Conservation (phyloP, 495 filamentous ascomycete genomes). For the Penicillium chermesinum region DNA sequence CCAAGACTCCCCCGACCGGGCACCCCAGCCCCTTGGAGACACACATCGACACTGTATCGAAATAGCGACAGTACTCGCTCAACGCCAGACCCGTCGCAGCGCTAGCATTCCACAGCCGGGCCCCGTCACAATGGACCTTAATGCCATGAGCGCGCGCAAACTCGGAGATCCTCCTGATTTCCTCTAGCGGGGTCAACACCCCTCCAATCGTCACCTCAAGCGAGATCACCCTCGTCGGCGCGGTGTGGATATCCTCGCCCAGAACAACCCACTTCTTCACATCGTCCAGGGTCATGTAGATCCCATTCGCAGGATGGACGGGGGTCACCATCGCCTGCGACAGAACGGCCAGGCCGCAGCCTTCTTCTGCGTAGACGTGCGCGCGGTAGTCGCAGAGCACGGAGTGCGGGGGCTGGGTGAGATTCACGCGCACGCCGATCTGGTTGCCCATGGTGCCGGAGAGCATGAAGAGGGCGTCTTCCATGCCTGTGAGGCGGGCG, state of each 20-base stretch:
- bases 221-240: slow-evolving; percentile 73
- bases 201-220: slow-evolving; percentile 84
- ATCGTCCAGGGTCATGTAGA: slow-evolving; percentile 73
- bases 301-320: slow-evolving; percentile 52
- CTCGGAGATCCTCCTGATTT: slow-evolving; percentile 58
- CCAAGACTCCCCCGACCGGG: background rate
- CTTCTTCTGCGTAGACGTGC: slow-evolving; percentile 47
- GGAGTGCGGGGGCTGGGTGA: slow-evolving; percentile 46
- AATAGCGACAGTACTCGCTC: background rate
- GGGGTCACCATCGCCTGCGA: slow-evolving; percentile 40
- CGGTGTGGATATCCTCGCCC: slow-evolving; percentile 39
- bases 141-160: slow-evolving; percentile 67
- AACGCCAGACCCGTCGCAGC: slow-evolving; percentile 34
- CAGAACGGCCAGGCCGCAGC: slow-evolving; percentile 44
- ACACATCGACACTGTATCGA: background rate
- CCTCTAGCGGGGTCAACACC: slow-evolving; percentile 67
- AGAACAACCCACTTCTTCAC: slow-evolving; percentile 49
- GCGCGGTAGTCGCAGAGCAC: slow-evolving; percentile 45
- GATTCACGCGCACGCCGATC: slow-evolving; percentile 43
- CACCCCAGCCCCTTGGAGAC: background rate
- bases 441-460: slow-evolving; percentile 83
- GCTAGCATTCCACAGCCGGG: slow-evolving; percentile 75
- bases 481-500: background rate
- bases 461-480: slow-evolving; percentile 45
- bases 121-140: slow-evolving; percentile 78